These are phyloP conservation scores for Pseudogymnoascus sp. DNA, from an alignment of 2,329 filamentous ascomycete species.

Conservation along the genomic window DNA sequence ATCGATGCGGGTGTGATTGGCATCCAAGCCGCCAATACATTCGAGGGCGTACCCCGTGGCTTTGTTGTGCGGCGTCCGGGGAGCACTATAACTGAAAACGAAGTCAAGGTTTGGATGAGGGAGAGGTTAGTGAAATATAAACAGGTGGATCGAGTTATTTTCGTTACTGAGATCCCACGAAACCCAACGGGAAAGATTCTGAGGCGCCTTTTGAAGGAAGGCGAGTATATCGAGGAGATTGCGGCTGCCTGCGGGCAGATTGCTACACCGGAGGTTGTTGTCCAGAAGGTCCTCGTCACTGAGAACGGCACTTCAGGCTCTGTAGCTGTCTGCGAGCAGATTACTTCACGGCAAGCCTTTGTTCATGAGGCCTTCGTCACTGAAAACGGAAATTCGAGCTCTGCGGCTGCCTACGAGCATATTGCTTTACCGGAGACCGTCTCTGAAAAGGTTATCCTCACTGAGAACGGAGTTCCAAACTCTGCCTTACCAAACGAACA, in stretches of 20 bases:
- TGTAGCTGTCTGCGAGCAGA: neutral
- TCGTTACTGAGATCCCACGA: slow-evolving; percentile 40
- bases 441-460: neutral
- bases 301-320: neutral
- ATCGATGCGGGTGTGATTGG: slow-evolving; percentile 39
- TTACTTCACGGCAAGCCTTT: neutral
- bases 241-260: neutral
- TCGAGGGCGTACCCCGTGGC: slow-evolving; percentile 34
- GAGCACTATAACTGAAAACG: slow-evolving; percentile 29
- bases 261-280: neutral
- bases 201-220: slow-evolving; percentile 18
- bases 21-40: slow-evolving; percentile 29
- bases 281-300: neutral
- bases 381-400: neutral
- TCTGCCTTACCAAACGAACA: neutral
- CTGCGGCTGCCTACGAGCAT: neutral
- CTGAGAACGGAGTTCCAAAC: neutral
- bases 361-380: neutral
- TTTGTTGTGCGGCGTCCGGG: slow-evolving; percentile 34
- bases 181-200: slow-evolving; percentile 42
- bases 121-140: slow-evolving; percentile 40
- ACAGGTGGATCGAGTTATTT: slow-evolving; percentile 37
- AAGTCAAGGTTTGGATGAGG: slow-evolving; percentile 36
- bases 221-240: neutral
- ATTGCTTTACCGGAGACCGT: neutral